Evolutionary conservation across 352 stramenopile genomes (phyloP), one percentile per base, ranked within the genome.

Genomic region (Globisporangium abappressorium): DNA sequence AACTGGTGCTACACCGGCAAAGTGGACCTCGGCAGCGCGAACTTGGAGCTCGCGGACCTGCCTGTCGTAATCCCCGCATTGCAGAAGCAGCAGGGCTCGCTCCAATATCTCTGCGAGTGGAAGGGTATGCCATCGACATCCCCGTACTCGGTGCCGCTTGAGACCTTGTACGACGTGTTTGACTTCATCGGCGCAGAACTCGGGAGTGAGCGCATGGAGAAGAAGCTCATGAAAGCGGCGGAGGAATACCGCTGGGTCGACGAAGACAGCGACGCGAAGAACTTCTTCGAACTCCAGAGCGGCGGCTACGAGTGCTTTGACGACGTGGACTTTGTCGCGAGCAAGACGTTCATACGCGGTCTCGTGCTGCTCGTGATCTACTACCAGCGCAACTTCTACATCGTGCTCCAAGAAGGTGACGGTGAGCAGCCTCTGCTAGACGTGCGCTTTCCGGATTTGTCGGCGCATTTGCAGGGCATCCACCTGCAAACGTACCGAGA

Each of bases 1-100:
- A 98, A 98, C 76, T 98, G 90, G 90, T 98, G 95, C 79, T 98
- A 98, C 78, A 86, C 77, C 54, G 94, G 94, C 34, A 91, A 91
- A 69, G 87, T 98, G 18, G 89, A 97, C 71, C 67, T 98, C 51
- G 84, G 93, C 28, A 81, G 79, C 67, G 63, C 89, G 26, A 76
- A 80, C 3, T 71, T 98, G 22, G 91, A 93, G 59, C 87, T 98
- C 9, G 72, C 70, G 11, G 94, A 98, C 70, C 70, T 99, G 20
- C 93, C 94, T 5, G 70, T 89, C 0, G 84, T 97, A 7, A 93
- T 99, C 24, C 93, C 94, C 22, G 90, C 92, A 28, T 77, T 99
- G 14, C 94, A 98, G 74, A 92, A 95, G 69, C 95, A 99, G 69
- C 94, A 98, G 66, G 85, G 87, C 24, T 94, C 91, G 46, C 68